Percentiles rank a stretch among this genome's conserved stretches.
These are phyloP conservation scores for Allomyces javanicus DNA, from an alignment of 192 early-diverging fungal species.

Conservation along the genomic window DNA sequence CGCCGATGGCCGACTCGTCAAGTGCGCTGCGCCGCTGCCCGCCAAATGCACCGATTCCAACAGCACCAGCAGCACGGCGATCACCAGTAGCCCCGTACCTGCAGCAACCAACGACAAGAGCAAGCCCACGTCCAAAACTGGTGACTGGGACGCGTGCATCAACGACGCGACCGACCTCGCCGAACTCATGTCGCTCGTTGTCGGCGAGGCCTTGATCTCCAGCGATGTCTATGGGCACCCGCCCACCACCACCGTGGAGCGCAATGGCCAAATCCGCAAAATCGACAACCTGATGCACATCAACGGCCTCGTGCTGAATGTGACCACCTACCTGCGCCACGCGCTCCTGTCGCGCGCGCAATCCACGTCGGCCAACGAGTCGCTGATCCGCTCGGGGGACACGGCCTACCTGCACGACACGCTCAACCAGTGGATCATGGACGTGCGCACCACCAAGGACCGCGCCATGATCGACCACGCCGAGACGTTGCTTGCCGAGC, in stretches of 20 bases:
- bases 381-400: neutral
- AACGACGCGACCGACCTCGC: neutral
- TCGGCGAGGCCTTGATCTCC: neutral
- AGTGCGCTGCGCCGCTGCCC: neutral
- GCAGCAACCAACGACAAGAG: too few relatives aligned
- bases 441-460: neutral
- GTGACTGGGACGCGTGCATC: neutral
- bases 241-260: neutral
- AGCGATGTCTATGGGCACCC: neutral
- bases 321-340: neutral
- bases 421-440: neutral
- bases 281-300: neutral
- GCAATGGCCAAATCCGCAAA: neutral
- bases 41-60: neutral
- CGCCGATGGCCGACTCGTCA: neutral
- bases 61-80: too few relatives aligned
- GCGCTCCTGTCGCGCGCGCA: neutral
- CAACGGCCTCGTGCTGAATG: neutral
- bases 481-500: neutral
- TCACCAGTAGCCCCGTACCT: too few relatives aligned
- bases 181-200: neutral
- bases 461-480: neutral
- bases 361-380: neutral
- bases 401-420: neutral
- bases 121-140: neutral